These are phyloP conservation scores for Zygoascus biomembranicola DNA, from an alignment of 805 yeast species.

Conservation along the genomic window DNA sequence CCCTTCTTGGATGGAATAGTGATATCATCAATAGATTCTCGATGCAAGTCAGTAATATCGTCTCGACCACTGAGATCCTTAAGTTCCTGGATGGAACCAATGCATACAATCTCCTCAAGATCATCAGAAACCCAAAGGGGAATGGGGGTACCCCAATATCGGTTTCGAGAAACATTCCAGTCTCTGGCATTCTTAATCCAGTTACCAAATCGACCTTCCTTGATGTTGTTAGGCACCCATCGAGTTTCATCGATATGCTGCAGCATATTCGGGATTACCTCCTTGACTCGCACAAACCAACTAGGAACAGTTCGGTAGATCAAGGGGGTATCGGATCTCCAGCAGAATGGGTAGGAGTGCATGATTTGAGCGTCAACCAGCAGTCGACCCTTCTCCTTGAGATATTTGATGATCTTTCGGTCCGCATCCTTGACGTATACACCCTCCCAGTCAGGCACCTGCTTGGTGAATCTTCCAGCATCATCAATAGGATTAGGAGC, in stretches of 20 bases:
- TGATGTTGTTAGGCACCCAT: slow-evolving; percentile 90
- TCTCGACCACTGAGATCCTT: slow-evolving; percentile 72
- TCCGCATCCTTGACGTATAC: slow-evolving; percentile 94
- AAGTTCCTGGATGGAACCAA: slow-evolving; percentile 86
- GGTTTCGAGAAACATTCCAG: slow-evolving; percentile 96
- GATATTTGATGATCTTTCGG: slow-evolving; percentile 73
- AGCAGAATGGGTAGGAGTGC: slow-evolving; percentile 98
- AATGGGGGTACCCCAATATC: slow-evolving; percentile 99
- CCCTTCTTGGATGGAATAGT: slow-evolving; percentile 91
- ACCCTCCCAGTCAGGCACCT: slow-evolving; percentile 70
- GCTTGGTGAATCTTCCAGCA: slow-evolving; percentile 71
- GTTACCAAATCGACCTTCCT: slow-evolving; percentile 92
- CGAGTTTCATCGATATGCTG: slow-evolving; percentile 74
- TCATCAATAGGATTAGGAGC: slow-evolving; percentile 97
- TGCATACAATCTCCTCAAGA: slow-evolving; percentile 82
- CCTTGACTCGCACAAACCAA: slow-evolving; percentile 91
- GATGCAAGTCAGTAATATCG: slow-evolving; percentile 80
- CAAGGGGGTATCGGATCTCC: slow-evolving; percentile 99
- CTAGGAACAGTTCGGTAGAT: slow-evolving; percentile 95
- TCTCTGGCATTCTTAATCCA: slow-evolving; percentile 99
- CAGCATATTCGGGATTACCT: slow-evolving; percentile 82
- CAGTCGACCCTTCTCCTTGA: slow-evolving; percentile 70
- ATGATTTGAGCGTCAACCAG: slow-evolving; percentile 73
- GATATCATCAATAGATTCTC: slow-evolving; percentile 83
- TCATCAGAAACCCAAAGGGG: slow-evolving; percentile 98